phyloP scores from a whole-genome alignment of 2,329 filamentous ascomycete species.

The Beauveria sp. region DNA sequence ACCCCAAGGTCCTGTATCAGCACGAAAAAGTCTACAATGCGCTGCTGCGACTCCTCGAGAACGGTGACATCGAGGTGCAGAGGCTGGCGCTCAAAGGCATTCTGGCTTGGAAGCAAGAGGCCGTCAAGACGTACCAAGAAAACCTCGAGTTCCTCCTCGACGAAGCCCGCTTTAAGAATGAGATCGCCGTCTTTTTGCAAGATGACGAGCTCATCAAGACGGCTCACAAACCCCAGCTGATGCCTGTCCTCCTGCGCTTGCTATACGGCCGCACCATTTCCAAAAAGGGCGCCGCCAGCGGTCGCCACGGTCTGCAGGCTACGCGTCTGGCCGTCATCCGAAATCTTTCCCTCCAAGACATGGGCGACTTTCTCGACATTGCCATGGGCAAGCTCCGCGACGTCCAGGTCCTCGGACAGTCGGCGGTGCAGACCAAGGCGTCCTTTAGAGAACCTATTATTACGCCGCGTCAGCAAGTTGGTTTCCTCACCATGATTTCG shows the following conservation, averaged over 20 bases:
- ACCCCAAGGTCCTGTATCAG: constrained; percentile 77
- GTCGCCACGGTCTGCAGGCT: constrained; percentile 72
- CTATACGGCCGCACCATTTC: constrained; percentile 86
- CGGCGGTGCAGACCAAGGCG: constrained; percentile 37
- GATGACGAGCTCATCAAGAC: constrained; percentile 64
- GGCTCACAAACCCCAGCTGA: constrained; percentile 63
- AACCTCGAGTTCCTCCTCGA: constrained; percentile 82
- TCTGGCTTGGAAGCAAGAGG: constrained; percentile 79
- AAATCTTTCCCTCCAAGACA: constrained; percentile 64
- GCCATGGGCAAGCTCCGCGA: constrained; percentile 63
- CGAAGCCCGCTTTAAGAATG: constrained; percentile 85
- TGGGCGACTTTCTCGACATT: constrained; percentile 76
- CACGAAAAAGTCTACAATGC: constrained; percentile 68
- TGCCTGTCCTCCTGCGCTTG: constrained; percentile 80
- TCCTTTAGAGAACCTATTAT: constrained; percentile 53
- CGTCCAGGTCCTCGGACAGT: constrained; percentile 49
- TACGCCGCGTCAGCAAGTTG: constrained; percentile 71
- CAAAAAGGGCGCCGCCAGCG: constrained; percentile 67
- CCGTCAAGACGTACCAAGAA: constrained; percentile 71
- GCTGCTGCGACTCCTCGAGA: constrained; percentile 67
- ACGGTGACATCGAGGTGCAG: constrained; percentile 87
- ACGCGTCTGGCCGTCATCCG: constrained; percentile 76
- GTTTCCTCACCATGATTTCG: constrained; percentile 85
- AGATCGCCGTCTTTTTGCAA: constrained; percentile 82
- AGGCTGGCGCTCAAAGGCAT: constrained; percentile 77